Base-by-base conservation (phyloP, 1,284 basidiomycete species). In the Amylostereum areolatum region DNA sequence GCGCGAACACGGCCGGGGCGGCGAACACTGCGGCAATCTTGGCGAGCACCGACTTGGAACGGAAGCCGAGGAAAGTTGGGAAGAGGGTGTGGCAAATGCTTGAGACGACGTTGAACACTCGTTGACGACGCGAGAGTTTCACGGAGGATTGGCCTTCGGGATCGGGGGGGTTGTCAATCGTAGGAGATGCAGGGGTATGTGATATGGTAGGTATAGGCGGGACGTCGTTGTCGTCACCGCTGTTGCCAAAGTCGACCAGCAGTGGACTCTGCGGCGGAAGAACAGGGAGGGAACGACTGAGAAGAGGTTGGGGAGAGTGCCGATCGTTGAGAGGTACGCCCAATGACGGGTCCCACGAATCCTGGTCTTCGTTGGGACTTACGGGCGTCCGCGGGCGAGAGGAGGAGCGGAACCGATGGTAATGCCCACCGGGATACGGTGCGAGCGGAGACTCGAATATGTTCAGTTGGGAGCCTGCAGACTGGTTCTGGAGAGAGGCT, bases 1-100 rank as follows among this genome's bases (percentile, higher is more conserved):
- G 73, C 9, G 77, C 72, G 63, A 97, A 71, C 5, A 98, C 83
- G 0, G 94, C 92, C 0, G 96, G 96, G 0, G 85, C 83, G 5
- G 92, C 92, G 49, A 95, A 77, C 11, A 97, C 58, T 0, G 87
- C 83, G 0, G 90, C 85, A 18, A 89, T 67, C 65, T 83, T 83
- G 3, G 88, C 89, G 5, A 89, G 56, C 48, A 83, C 59, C 8
- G 85, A 84, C 65, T 96, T 95, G 43, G 75, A 71, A 29, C 71
- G 59, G 64, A 97, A 88, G 50, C 81, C 74, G 52, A 89, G 83
- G 4, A 99, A 68, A 0, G 94, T 92, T 0, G 96, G 95, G 68
- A 97, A 97, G 10, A 98, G 73, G 1, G 82, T 79, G 56, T 85
- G 76, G 46, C 67, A 73, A 0, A 74, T 68, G 35, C 70, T 69